Base-by-base conservation (phyloP, 129 eudicot genomes). In the Artemisia tridentata region DNA sequence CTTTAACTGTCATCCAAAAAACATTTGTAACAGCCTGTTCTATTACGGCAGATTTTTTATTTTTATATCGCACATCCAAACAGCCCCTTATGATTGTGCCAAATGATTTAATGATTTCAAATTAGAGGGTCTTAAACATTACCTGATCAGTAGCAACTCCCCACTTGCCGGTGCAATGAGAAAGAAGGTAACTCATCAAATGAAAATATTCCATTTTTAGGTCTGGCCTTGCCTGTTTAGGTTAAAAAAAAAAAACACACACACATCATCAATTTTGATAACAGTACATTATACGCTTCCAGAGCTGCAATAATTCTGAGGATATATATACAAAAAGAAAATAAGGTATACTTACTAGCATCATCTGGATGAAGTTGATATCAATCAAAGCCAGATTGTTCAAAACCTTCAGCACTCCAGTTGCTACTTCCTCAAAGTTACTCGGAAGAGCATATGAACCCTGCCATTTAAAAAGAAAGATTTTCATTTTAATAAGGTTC, bases 131-230 rank as follows among this genome's bases (percentile, higher is more conserved):
- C 61, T 18, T 46, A 25, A 61, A 68, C 56, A 63, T 84, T 71
- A 89, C 98, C 98, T 93, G 90, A 80, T 93, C 96, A 63, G 80
- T 78, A 65, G 96, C 84, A n/a, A 74, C 79, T 76, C 89, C 96
- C 98, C 98, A 93, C 76, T 87, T 93, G 95, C 80, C 80, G 68
- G 96, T 83, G 82, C 98, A 93, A 78, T 93, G 91, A 52, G 92
- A 81, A 63, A 93, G 98, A 73, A 93, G 86, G 80, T 89, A 93
- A 72, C 98, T 87, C 92, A 89, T 93, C 68, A 93, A 70, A 85
- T 93, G 98, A 80, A 93, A 92, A 73, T 89, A 85, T 72, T 92
- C 98, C 96, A 89, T 89, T 79, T 89, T 89, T 56, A 93, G 88
- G 84, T 93, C 98, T 55, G 98, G 92, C 78, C 88, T 83, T 51